phyloP scores from a whole-genome alignment of 805 yeast genomes.

The Yamadazyma paraphyllophila region DNA sequence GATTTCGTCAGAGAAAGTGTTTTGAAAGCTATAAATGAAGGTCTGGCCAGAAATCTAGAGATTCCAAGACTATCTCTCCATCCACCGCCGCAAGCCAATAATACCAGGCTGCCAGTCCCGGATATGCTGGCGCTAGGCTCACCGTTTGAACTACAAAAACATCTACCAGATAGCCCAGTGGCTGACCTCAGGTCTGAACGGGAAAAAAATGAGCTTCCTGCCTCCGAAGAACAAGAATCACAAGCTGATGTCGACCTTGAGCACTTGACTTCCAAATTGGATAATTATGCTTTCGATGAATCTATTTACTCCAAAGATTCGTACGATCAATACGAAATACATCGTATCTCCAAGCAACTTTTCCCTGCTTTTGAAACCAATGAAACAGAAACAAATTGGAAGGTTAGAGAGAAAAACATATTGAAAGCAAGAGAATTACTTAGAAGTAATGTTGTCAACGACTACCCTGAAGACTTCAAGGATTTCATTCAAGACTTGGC shows the following conservation, averaged over 20 bases:
- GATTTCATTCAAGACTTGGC: conserved; percentile 22
- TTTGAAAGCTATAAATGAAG: conserved; percentile 4
- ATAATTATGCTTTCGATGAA: conserved; percentile 40
- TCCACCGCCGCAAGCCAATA: neutral
- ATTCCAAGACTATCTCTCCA: neutral
- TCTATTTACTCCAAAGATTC: conserved; percentile 31
- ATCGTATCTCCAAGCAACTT: conserved; percentile 13
- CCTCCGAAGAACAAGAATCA: neutral
- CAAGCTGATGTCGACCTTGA: conserved; percentile 1
- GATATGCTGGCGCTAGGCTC: neutral
- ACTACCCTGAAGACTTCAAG: conserved; percentile 40
- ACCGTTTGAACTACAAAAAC: neutral
- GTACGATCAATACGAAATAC: conserved; percentile 21
- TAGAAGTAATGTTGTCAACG: conserved; percentile 48
- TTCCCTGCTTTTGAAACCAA: conserved; percentile 53
- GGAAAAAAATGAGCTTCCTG: too few relatives aligned
- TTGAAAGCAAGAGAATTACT: conserved; percentile 56
- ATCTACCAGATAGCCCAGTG: too few relatives aligned
- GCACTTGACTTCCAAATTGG: conserved; percentile 1
- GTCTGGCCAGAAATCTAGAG: neutral
- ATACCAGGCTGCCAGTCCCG: neutral
- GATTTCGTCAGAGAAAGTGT: conserved; percentile 4
- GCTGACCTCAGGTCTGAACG: too few relatives aligned
- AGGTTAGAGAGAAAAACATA: conserved; percentile 60
- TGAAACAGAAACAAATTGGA: conserved; percentile 92